Base-by-base conservation (phyloP, 1,284 basidiomycete genomes). In the Boletus mariae region DNA sequence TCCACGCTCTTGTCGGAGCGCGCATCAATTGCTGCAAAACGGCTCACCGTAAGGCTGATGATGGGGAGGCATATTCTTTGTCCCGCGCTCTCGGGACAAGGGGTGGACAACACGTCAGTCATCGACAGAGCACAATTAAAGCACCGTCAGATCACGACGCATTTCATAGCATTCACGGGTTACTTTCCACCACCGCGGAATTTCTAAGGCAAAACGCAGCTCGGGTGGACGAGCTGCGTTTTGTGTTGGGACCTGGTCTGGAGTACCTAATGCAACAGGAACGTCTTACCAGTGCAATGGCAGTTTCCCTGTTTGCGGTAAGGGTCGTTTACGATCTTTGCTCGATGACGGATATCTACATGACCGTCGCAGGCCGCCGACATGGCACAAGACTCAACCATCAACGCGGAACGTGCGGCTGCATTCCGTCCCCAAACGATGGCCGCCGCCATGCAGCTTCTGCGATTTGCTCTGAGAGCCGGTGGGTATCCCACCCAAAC, bases 1-100 rank as follows among this genome's bases (percentile, higher is more conserved):
- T 63, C 60, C 13, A 64, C 78, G 7, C 67, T 88, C 17, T 67
- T 70, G 15, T 82, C 80, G 5, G 66, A 71, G 9, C 59, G 72
- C 29, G 68, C 73, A 26, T 88, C 87, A 20, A 79, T 80, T 32
- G 83, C 83, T 31, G 75, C 83, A 10, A 77, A 75, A 59, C 78
- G 86, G 9, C 64, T 88, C 44, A 76, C 80, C 12, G 59, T 82
- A 26, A 74, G 72, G 29, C 66, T 90, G 25, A 49, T 79, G 31
- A 83, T 85, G 58, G 80, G 75, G 6, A 73, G 71, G 26, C 78
- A 80, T 59, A 73, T 88, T 23, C 65, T 89, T 50, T 66, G 62
- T n/a, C 76, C 79, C 20, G 47, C 46, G 3, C 55, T 66, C 15
- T 59, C 47, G 23, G 51, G 58, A 41, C 54, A 49, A n/a, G 48